These are phyloP conservation scores for Pichia phayaonensis DNA, from an alignment of 805 yeast species.

Conservation along the genomic window DNA sequence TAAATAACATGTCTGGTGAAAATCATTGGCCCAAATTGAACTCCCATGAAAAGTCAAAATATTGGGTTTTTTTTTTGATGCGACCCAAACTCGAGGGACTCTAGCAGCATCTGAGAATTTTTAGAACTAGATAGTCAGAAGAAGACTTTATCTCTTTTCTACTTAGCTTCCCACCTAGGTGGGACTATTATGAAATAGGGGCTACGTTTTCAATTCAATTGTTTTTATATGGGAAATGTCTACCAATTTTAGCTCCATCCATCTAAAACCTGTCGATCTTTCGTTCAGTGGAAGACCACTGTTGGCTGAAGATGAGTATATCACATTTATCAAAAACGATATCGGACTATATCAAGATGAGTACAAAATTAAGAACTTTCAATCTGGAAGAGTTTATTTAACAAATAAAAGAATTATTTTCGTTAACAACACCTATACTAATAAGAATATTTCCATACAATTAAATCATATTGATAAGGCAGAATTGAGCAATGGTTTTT, in stretches of 20 bases:
- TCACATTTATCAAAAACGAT: constrained; percentile 42
- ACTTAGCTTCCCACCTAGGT: too few species aligned
- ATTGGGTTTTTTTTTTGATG: too few species aligned
- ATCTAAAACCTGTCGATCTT: constrained; percentile 19
- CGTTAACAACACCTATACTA: constrained; percentile 33
- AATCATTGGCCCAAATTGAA: too few species aligned
- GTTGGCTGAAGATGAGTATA: constrained; percentile 34
- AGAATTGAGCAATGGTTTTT: constrained; percentile 42
- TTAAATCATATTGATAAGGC: constrained; percentile 16
- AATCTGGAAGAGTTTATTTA: constrained; percentile 70
- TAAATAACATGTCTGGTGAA: too few species aligned
- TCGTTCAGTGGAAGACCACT: constrained; percentile 29
- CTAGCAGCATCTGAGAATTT: too few species aligned
- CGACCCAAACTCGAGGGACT: too few species aligned
- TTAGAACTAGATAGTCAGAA: too few species aligned
- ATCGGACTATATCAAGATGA: constrained; percentile 80
- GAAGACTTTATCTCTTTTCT: too few species aligned
- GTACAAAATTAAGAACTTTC: constrained; percentile 52
- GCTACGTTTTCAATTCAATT: background rate
- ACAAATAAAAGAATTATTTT: constrained; percentile 70
- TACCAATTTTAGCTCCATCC: background rate
- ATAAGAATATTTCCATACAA: constrained; percentile 10
- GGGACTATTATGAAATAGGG: background rate
- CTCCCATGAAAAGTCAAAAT: too few species aligned
- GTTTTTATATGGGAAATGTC: background rate